Base-by-base conservation (phyloP, 345 rosid genomes). In the Salix dunnii region DNA sequence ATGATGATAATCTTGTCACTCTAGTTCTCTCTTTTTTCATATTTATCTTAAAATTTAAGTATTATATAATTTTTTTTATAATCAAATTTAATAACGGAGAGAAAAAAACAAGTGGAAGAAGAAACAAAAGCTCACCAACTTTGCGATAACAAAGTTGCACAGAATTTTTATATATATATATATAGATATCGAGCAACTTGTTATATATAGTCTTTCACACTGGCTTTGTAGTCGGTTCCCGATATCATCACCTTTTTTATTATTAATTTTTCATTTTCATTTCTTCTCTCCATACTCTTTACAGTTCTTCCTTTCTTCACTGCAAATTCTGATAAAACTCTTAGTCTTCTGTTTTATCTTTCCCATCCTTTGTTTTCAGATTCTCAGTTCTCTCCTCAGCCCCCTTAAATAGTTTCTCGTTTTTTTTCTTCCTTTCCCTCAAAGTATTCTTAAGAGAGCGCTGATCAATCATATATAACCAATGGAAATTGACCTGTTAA, bases 281-380 rank as follows among this genome's bases (percentile, higher is more conserved):
- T 69, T 55, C 63, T 74, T 78, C 80, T 65, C 80, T 49, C 58
- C 68, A 71, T 55, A 28, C 46, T 53, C 82, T 30, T 30, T 25
- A 71, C 66, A 46, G 68, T 49, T 66, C 71, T 63, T 78, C 61
- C 11, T 64, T 58, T 23, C 74, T 79, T 75, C 82, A 31, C 87
- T 79, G 87, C 82, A 83, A 78, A 60, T 74, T 87, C 86, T 87
- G 86, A 84, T 83, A 81, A 40, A 87, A 81, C 81, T 73, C 86
- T 7, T 43, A 79, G 67, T 81, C 81, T 73, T 74, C 83, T 74
- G 77, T 65, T 80, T 72, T 74, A 76, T 79, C 85, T 81, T 76
- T 77, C 72, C 84, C 86, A 81, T 85, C 81, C 84, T 82, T 80
- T 85, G 88, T 73, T 63, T 14, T 33, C 81, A 20, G 71, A 55